Conservation (phyloP, 2,329 filamentous ascomycete species). For the Pyricularia grisea region DNA sequence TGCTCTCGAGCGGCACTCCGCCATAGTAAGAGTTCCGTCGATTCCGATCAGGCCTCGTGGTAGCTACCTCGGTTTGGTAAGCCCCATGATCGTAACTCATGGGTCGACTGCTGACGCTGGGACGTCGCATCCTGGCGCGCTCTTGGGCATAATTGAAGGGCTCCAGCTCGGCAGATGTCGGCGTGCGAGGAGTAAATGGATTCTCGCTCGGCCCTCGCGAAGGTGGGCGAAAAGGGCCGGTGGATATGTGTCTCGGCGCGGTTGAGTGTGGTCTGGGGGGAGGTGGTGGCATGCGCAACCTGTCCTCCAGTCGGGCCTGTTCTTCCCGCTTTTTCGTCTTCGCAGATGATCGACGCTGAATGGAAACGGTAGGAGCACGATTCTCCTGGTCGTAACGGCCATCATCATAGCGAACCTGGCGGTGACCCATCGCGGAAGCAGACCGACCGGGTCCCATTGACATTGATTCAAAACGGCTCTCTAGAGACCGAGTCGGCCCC, state of each 20-base stretch:
- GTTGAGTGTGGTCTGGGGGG: constrained; percentile 22
- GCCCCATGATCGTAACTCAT: constrained; percentile 27
- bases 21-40: constrained; percentile 33
- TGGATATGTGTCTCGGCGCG: constrained; percentile 18
- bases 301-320: constrained; percentile 26
- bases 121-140: constrained; percentile 15
- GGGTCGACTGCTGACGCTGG: constrained; percentile 23
- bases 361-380: constrained; percentile 8
- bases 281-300: constrained; percentile 37
- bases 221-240: constrained; percentile 19
- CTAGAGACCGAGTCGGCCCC: constrained; percentile 6
- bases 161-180: constrained; percentile 24
- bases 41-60: constrained; percentile 12
- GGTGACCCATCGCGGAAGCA: constrained; percentile 28
- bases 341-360: constrained; percentile 32
- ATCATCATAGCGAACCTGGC: constrained; percentile 21
- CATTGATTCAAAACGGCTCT: background rate
- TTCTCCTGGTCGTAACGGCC: constrained; percentile 33
- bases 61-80: constrained; percentile 29
- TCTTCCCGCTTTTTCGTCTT: constrained; percentile 24
- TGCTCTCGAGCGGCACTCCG: constrained; percentile 15
- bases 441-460: constrained; percentile 16
- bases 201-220: constrained; percentile 14
- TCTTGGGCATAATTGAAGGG: constrained; percentile 19
- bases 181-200: constrained; percentile 16